These are phyloP conservation scores for Zasmidium citrigriseum DNA, from an alignment of 2,329 filamentous ascomycete species.

Conservation along the genomic window DNA sequence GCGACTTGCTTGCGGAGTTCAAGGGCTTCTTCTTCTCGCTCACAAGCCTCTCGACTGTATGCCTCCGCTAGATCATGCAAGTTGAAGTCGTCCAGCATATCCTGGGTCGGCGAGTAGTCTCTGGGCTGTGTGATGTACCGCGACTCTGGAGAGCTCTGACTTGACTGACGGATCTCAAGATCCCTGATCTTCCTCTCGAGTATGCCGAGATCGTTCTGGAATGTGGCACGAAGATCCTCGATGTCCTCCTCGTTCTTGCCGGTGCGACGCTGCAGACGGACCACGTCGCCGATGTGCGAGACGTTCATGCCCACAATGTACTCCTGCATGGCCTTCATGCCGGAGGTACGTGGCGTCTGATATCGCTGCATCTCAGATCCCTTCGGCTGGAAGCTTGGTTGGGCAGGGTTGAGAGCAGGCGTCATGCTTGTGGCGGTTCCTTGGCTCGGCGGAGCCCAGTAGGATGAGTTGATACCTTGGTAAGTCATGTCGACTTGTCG, in stretches of 20 bases:
- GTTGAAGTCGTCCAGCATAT: conserved; percentile 6
- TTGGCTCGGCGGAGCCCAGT: background rate
- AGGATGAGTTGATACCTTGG: too few relatives aligned
- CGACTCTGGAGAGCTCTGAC: background rate
- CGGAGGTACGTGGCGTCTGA: background rate
- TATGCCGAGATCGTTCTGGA: conserved; percentile 13
- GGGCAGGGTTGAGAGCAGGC: conserved; percentile 7
- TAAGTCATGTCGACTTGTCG: too few relatives aligned
- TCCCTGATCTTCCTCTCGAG: conserved; percentile 13
- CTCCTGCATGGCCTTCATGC: conserved; percentile 3
- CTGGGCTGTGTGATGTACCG: background rate
- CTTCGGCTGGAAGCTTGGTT: conserved; percentile 11
- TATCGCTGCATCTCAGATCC: conserved; percentile 8
- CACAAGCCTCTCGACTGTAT: conserved; percentile 7
- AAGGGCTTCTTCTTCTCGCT: conserved; percentile 1
- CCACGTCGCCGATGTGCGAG: conserved; percentile 14
- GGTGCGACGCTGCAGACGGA: conserved; percentile 2
- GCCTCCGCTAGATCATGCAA: conserved; percentile 6
- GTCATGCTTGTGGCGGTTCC: background rate
- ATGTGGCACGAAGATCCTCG: conserved; percentile 6
- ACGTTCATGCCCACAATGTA: conserved; percentile 9
- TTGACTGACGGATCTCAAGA: conserved; percentile 9
- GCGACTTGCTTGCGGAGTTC: conserved; percentile 6
- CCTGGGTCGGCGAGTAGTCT: background rate
- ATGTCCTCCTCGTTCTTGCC: conserved; percentile 11